Percentiles rank a stretch among this genome's conserved stretches.
These are phyloP conservation scores for Petasospora fabianii DNA, from an alignment of 1,139 yeast species.

Conservation along the genomic window DNA sequence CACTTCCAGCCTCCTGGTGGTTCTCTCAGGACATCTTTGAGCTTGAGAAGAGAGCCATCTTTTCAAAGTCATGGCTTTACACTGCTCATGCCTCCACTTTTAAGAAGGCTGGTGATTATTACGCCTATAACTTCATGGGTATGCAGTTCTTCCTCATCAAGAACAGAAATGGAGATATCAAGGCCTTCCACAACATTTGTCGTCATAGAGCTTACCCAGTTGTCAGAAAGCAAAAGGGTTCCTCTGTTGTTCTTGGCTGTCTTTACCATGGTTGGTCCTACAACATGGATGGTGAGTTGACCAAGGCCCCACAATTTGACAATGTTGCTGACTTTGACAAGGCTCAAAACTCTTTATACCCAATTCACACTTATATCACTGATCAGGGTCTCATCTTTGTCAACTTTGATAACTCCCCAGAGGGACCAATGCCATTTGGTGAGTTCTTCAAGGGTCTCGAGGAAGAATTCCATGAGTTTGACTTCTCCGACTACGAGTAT, in stretches of 20 bases:
- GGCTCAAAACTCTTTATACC: conserved; percentile 51
- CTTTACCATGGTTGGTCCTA: conserved; percentile 67
- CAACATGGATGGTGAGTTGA: conserved; percentile 51
- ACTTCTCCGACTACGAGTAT: conserved; percentile 57
- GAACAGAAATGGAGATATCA: conserved; percentile 47
- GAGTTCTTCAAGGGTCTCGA: conserved; percentile 50
- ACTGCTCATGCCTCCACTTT: conserved; percentile 50
- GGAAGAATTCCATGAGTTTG: conserved; percentile 51
- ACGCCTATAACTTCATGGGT: conserved; percentile 46
- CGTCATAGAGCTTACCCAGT: conserved; percentile 65
- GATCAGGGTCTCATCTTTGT: conserved; percentile 55
- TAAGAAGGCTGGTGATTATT: conserved; percentile 54
- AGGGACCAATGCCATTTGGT: conserved; percentile 41
- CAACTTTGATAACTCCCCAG: conserved; percentile 41
- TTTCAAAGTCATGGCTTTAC: conserved; percentile 53
- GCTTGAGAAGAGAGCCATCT: conserved; percentile 53
- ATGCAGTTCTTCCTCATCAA: conserved; percentile 54
- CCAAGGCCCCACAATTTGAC: conserved; percentile 61
- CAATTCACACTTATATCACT: conserved; percentile 51
- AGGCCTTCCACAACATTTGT: conserved; percentile 61
- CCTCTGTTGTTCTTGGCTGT: conserved; percentile 53
- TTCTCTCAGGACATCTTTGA: conserved; percentile 54
- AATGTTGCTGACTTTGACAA: conserved; percentile 55
- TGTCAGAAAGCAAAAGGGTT: conserved; percentile 54
- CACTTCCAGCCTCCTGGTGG: conserved; percentile 67